Percentiles rank a stretch among this genome's conserved stretches.
These are phyloP conservation scores for Astrothelium macrocarpum DNA, from an alignment of 495 filamentous ascomycete species.

Conservation along the genomic window DNA sequence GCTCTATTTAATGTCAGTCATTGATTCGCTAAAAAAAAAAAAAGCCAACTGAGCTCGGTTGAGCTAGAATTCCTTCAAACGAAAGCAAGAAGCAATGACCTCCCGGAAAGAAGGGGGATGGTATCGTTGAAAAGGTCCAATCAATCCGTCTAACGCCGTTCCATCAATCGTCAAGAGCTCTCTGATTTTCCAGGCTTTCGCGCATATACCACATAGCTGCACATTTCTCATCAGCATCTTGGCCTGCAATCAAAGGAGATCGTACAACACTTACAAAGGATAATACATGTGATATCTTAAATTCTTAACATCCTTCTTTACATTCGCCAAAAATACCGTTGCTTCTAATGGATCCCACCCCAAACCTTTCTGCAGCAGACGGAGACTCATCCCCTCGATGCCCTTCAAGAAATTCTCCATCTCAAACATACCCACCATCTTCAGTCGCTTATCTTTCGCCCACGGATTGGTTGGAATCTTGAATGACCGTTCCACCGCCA, in stretches of 20 bases:
- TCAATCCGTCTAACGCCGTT: too few relatives aligned
- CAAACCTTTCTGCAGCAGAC: conserved; percentile 1
- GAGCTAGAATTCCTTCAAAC: too few relatives aligned
- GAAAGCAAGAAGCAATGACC: too few relatives aligned
- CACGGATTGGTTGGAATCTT: conserved; percentile 12
- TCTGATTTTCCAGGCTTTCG: neutral
- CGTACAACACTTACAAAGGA: conserved; percentile 6
- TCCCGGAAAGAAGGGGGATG: too few relatives aligned
- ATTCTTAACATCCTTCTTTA: conserved; percentile 11
- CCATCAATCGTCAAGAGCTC: neutral
- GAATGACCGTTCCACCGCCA: neutral
- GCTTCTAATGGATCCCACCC: conserved; percentile 6
- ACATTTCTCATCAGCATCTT: neutral
- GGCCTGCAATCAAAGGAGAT: too few relatives aligned
- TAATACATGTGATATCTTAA: conserved; percentile 5
- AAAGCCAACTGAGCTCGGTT: too few relatives aligned
- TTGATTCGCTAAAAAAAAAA: neutral
- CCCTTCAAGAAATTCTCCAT: conserved; percentile 10
- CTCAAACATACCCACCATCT: conserved; percentile 6
- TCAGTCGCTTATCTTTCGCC: conserved; percentile 10
- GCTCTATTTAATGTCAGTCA: neutral
- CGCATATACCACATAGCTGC: conserved; percentile 5
- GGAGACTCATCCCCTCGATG: conserved; percentile 7
- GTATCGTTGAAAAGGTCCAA: too few relatives aligned
- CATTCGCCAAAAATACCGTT: conserved; percentile 6